phyloP scores from a whole-genome alignment of 1,284 basidiomycete genomes.

The Leccinum holopus region DNA sequence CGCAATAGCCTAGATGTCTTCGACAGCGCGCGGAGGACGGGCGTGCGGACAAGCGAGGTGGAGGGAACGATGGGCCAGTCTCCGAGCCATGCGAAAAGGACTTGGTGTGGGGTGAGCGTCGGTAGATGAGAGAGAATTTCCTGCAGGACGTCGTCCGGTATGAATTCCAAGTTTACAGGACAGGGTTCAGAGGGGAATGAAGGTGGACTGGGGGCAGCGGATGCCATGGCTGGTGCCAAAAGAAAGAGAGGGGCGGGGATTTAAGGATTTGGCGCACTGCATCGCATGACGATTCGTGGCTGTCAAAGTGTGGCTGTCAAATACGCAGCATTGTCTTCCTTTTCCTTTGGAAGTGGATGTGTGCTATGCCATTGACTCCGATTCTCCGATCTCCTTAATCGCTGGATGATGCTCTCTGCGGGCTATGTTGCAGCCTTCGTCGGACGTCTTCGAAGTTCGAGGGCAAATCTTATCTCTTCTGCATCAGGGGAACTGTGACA shows the following conservation, averaged over 20 bases:
- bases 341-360: background rate
- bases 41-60: constrained; percentile 1
- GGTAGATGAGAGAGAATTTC: constrained; percentile 14
- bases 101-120: background rate
- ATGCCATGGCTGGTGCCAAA: background rate
- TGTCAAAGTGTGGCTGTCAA: background rate
- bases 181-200: constrained; percentile 3
- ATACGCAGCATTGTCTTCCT: background rate
- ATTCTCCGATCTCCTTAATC: background rate
- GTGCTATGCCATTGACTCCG: background rate
- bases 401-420: background rate
- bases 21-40: constrained; percentile 7
- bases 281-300: background rate
- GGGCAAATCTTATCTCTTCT: background rate
- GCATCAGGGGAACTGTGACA: too few relatives aligned
- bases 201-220: background rate
- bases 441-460: background rate
- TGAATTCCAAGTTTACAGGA: constrained; percentile 7
- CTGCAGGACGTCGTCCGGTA: constrained; percentile 14
- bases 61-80: constrained; percentile 1
- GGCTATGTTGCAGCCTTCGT: background rate
- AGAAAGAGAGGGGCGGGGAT: too few relatives aligned
- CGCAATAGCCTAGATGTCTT: constrained; percentile 9
- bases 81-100: background rate
- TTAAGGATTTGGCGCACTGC: background rate